Percentiles rank a stretch among this genome's conserved stretches.
Conservation (phyloP, 106 monocot genomes). For the Dendrobium chrysotoxum region DNA sequence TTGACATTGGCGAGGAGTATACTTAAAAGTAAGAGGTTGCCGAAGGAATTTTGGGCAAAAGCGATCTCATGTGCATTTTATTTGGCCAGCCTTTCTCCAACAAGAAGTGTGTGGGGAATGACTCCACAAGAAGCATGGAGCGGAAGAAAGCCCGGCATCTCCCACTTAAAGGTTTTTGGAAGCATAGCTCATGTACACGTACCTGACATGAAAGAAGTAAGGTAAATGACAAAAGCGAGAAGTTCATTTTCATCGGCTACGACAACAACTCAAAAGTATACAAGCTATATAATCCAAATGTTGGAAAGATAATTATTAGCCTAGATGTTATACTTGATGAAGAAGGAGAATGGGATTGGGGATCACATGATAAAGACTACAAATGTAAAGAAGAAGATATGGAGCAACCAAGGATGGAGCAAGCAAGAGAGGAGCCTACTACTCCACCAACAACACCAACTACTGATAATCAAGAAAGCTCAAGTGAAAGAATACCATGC, state of each 20-base stretch:
- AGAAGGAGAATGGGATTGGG: neutral
- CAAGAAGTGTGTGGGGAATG: too few species aligned
- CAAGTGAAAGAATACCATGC: too few species aligned
- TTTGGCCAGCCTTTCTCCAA: neutral
- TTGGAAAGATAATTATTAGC: neutral
- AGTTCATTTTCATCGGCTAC: conserved; percentile 1
- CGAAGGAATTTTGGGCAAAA: neutral
- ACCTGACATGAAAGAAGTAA: neutral
- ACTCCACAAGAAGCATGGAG: too few species aligned
- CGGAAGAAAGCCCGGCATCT: too few species aligned
- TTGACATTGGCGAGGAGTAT: neutral
- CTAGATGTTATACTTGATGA: too few species aligned
- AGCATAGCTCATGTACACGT: too few species aligned
- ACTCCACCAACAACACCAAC: too few species aligned
- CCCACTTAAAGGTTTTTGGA: too few species aligned
- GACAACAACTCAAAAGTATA: neutral
- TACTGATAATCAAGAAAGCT: too few species aligned
- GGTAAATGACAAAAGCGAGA: neutral
- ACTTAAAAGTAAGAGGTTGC: neutral
- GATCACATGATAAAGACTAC: neutral
- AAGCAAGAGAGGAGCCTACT: too few species aligned
- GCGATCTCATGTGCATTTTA: neutral
- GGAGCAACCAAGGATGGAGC: too few species aligned
- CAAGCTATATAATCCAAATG: neutral
- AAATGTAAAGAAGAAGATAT: too few species aligned